phyloP scores from a whole-genome alignment of 108 stramenopile genomes.

The Nannochloropsis salina region DNA sequence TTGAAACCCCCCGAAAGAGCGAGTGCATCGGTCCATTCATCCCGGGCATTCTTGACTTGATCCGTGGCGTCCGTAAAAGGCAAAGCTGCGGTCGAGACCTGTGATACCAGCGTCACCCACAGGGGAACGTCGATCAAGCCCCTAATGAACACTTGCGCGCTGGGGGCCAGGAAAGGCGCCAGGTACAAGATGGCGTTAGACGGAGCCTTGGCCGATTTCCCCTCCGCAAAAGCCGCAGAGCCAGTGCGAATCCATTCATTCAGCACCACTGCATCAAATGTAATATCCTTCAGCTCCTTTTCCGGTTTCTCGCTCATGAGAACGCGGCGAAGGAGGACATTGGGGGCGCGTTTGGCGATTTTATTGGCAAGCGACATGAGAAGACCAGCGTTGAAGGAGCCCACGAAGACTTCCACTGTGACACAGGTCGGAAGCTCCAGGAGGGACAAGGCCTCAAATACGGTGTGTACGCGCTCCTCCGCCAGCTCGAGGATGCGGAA shows the following conservation, averaged over 20 bases:
- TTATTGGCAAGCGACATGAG: not conserved
- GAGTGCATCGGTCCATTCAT: constrained; percentile 7
- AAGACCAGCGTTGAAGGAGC: not conserved
- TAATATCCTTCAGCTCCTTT: not conserved
- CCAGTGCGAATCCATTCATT: constrained; percentile 16
- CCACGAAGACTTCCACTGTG: not conserved
- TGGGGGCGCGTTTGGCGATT: not conserved
- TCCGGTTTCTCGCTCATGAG: not conserved
- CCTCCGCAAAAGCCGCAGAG: not conserved
- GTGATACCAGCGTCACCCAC: not conserved
- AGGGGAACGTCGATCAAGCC: not conserved
- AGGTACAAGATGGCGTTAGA: not conserved
- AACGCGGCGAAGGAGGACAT: not conserved
- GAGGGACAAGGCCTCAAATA: not conserved
- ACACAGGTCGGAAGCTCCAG: not conserved
- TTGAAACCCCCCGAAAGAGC: not conserved
- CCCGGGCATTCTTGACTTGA: not conserved
- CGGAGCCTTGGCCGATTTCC: not conserved
- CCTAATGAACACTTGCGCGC: not conserved
- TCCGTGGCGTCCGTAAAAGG: not conserved
- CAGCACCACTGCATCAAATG: not conserved
- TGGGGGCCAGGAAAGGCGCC: not conserved
- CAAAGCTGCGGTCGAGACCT: not conserved
- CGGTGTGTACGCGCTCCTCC: not conserved
- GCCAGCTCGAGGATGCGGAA: not conserved